phyloP scores from a whole-genome alignment of 371 early-diverging fungal genomes.

The Mortierella sp. region DNA sequence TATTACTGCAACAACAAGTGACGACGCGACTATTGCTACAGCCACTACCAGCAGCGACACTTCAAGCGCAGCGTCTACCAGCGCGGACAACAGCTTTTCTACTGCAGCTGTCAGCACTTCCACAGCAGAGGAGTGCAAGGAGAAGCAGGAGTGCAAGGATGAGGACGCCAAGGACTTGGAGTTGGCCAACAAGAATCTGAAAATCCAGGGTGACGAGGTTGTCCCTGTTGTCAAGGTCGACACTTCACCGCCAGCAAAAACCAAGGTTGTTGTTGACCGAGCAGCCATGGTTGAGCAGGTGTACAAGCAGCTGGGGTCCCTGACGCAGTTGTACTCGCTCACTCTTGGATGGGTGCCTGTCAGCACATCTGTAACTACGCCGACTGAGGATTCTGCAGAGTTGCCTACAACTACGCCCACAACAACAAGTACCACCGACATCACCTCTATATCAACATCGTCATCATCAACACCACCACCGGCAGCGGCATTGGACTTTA shows the following conservation, averaged over 20 bases:
- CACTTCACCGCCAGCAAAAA: neutral
- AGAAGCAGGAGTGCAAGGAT: conserved; percentile 1
- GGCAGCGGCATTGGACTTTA: conserved; percentile 1
- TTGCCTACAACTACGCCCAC: neutral
- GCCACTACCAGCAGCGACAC: neutral
- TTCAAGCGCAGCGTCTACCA: neutral
- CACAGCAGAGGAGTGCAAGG: neutral
- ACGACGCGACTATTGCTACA: neutral
- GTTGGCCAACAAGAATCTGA: neutral
- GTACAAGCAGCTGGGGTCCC: neutral
- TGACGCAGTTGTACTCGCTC: conserved; percentile 1
- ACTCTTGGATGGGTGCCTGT: conserved; percentile 8
- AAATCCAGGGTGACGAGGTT: neutral
- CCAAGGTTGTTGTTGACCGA: neutral
- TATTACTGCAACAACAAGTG: neutral
- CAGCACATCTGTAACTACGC: neutral
- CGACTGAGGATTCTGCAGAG: neutral
- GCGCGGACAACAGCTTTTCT: neutral
- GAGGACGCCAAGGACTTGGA: neutral
- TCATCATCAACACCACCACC: neutral
- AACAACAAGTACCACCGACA: neutral
- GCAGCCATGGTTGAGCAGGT: conserved; percentile 9
- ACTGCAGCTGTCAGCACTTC: neutral
- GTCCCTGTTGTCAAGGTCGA: neutral
- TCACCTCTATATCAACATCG: neutral